Base-by-base conservation (phyloP, 768 basidiomycete genomes). In the Kwoniella mangroviensis region DNA sequence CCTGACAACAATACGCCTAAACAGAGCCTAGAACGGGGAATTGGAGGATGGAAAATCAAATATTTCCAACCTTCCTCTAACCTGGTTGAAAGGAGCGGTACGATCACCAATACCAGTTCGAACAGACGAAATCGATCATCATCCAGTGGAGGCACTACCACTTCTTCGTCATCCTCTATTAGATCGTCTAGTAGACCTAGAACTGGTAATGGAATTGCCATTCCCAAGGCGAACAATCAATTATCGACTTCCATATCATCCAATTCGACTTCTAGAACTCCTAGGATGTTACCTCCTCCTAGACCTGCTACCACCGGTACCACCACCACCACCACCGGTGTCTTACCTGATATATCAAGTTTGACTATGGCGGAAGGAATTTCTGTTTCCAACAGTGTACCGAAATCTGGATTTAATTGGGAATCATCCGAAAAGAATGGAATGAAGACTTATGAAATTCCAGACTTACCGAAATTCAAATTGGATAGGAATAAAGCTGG, bases 361-460 rank as follows among this genome's bases (percentile, higher is more conserved):
- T 60, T 65, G 55, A 41, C 53, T 13, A 40, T 69, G 3, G 63
- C 53, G n/a, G 19, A 54, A 10, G 60, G 53, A 57, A 60, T 40
- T 11, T 51, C 13, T 43, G n/a, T 26, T 7, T 40, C 51, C 11
- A 62, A 28, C 57, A 67, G 63, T 40, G 62, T 65, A 21, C 73
- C 75, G 28, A 69, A 63, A 49, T 28, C 65, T 5, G 70, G 69
- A 3, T 80, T 74, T 66, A 76, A 77, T 40, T 80, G 79, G 79
- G 69, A 68, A 22, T 73, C 77, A 41, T 64, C 54, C 45, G 75
- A 79, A 69, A 65, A 68, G 52, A 72, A 75, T 58, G 77, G 79
- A 17, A 76, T 74, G 55, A 78, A 71, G 70, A 76, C 74, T 60
- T 80, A 80, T 63, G 71, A 66, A 13, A 42, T 80, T 15, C 79